Evolutionary conservation across 768 basidiomycete genomes (phyloP).

Genomic region (Leccinum barrowsii): DNA sequence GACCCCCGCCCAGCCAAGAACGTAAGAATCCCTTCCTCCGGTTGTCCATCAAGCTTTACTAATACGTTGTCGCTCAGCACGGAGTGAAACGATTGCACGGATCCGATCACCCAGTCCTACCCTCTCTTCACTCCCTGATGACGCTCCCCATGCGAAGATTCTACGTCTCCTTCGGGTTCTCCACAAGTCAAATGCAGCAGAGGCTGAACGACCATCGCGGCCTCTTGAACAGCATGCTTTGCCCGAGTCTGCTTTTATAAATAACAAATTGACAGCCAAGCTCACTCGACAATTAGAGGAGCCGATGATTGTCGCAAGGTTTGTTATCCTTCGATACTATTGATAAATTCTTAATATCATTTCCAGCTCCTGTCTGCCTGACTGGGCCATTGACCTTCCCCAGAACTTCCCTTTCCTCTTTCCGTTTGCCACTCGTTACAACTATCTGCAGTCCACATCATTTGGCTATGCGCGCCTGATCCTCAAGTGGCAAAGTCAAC

Average conservation of each 20-base stretch:
- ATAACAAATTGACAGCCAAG: slow-evolving; percentile 97
- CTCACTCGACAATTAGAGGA: slow-evolving; percentile 96
- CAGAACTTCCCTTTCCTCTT: slow-evolving; percentile 98
- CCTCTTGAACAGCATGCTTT: slow-evolving; percentile 56
- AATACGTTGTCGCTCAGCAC: slow-evolving; percentile 24
- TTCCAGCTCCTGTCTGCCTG: slow-evolving; percentile 86
- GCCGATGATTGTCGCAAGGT: slow-evolving; percentile 99
- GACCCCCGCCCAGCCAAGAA: slow-evolving; percentile 66
- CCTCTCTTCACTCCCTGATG: slow-evolving; percentile 78
- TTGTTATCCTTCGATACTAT: slow-evolving; percentile 17
- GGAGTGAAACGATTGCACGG: slow-evolving; percentile 41
- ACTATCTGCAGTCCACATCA: slow-evolving; percentile 95
- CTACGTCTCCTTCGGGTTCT: slow-evolving; percentile 85
- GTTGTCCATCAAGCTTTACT: neutral
- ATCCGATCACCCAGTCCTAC: slow-evolving; percentile 62
- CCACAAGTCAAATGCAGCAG: slow-evolving; percentile 75
- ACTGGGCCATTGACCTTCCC: slow-evolving; percentile 95
- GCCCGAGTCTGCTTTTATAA: slow-evolving; percentile 84
- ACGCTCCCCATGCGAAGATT: slow-evolving; percentile 85
- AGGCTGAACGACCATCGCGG: slow-evolving; percentile 51
- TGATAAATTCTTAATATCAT: slow-evolving; percentile 1
- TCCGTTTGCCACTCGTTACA: slow-evolving; percentile 96
- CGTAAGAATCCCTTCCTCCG: slow-evolving; percentile 38
- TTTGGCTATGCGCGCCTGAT: slow-evolving; percentile 97
- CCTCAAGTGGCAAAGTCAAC: slow-evolving; percentile 90